Evolutionary conservation across 495 filamentous ascomycete genomes (phyloP).

Genomic region (Glutinoglossum americanum): DNA sequence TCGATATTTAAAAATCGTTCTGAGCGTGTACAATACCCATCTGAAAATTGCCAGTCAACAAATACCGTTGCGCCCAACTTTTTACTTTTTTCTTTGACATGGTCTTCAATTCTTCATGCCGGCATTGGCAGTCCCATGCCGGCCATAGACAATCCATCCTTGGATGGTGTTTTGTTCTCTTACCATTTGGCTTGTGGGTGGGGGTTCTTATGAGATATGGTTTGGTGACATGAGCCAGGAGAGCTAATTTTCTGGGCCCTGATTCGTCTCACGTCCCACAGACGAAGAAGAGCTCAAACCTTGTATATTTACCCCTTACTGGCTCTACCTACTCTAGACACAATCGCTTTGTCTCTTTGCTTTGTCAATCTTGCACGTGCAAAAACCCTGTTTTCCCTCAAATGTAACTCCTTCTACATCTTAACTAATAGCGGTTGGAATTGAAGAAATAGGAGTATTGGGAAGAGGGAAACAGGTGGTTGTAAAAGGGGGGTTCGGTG

Average conservation of each 20-base stretch:
- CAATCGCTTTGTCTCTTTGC: not conserved
- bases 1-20: not conserved
- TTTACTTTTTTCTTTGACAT: not conserved
- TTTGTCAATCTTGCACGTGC: not conserved
- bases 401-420: not conserved
- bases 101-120: conserved; percentile 1
- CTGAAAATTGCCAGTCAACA: not conserved
- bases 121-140: not conserved
- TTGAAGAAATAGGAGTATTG: not conserved
- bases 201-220: not conserved
- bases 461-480: not conserved
- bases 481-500: not conserved
- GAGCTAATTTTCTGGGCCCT: not conserved
- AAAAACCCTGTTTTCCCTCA: not conserved
- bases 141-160: not conserved
- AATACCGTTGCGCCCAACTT: not conserved
- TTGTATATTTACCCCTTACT: not conserved
- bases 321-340: not conserved
- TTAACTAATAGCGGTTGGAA: not conserved
- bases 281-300: too few relatives aligned
- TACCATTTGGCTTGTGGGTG: not conserved
- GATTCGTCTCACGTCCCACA: not conserved
- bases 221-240: not conserved
- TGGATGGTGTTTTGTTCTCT: not conserved
- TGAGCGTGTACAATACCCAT: not conserved